These are phyloP conservation scores for Aplosporella prunicola DNA, from an alignment of 2,329 filamentous ascomycete genomes.

Conservation along the genomic window DNA sequence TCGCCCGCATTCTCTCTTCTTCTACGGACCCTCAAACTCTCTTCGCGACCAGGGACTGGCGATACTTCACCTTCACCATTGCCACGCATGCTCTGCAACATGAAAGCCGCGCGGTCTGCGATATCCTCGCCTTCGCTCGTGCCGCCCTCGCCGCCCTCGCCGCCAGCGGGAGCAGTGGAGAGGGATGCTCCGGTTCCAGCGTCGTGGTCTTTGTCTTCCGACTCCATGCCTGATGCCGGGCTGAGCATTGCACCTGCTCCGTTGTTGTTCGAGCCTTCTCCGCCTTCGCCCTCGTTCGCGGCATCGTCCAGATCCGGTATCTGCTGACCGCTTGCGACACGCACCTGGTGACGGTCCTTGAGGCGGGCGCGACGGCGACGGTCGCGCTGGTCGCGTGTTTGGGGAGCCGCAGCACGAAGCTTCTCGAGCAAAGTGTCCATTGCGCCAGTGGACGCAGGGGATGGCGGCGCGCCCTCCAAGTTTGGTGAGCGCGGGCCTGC, in stretches of 20 bases:
- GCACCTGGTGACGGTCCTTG: constrained; percentile 83
- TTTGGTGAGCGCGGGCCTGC: constrained; percentile 31
- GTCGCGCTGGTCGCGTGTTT: constrained; percentile 81
- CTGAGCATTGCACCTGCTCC: constrained; percentile 39
- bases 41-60: constrained; percentile 25
- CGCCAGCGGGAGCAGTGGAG: background rate
- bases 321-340: constrained; percentile 79
- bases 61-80: constrained; percentile 44
- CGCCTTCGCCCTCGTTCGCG: constrained; percentile 34
- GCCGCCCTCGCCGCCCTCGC: constrained; percentile 11
- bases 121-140: constrained; percentile 48
- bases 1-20: constrained; percentile 69
- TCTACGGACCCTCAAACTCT: constrained; percentile 47
- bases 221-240: constrained; percentile 26
- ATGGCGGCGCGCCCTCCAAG: constrained; percentile 32
- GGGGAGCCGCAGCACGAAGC: constrained; percentile 81
- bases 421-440: constrained; percentile 97
- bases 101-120: constrained; percentile 70
- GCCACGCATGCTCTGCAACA: constrained; percentile 74
- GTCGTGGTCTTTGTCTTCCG: constrained; percentile 26
- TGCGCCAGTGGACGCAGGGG: constrained; percentile 68
- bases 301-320: constrained; percentile 65
- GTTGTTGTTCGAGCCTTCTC: constrained; percentile 27
- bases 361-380: constrained; percentile 75
- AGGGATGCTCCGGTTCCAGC: constrained; percentile 15